Conservation (phyloP, 495 filamentous ascomycete species). For the Rostrohypoxylon terebratum region DNA sequence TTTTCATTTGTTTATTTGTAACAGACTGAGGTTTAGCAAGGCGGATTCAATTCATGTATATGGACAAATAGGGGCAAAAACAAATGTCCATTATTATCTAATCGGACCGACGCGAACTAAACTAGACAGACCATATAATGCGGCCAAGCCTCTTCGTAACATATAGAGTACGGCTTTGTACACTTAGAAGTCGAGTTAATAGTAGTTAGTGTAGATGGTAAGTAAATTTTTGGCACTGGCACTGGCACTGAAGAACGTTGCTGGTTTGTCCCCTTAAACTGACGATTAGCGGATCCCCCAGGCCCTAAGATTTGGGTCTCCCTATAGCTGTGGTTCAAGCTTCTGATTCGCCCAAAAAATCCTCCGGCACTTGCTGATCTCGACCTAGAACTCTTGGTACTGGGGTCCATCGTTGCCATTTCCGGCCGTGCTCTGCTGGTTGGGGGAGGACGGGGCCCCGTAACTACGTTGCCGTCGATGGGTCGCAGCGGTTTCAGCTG, state of each 20-base stretch:
- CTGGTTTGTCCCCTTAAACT: conserved; percentile 10
- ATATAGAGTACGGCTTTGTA: conserved; percentile 7
- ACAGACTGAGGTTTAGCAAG: conserved; percentile 1
- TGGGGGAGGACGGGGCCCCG: conserved; percentile 28
- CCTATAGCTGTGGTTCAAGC: conserved; percentile 12
- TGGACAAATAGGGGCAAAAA: conserved; percentile 20
- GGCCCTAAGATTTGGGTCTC: conserved; percentile 23
- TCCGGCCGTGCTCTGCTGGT: conserved; percentile 29
- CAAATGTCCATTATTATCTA: conserved; percentile 23
- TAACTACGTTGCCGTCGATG: conserved; percentile 17
- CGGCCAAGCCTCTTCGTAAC: conserved; percentile 11
- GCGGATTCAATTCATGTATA: conserved; percentile 23
- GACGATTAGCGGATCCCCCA: conserved; percentile 30
- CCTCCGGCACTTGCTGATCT: conserved; percentile 39
- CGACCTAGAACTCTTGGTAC: conserved; percentile 30
- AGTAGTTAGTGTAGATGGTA: conserved; percentile 1
- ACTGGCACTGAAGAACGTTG: conserved; percentile 3
- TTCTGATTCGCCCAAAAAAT: conserved; percentile 39
- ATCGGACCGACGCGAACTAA: conserved; percentile 37
- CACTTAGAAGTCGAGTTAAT: not conserved
- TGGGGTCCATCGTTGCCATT: conserved; percentile 38
- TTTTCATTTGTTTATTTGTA: conserved; percentile 9
- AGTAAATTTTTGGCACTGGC: conserved; percentile 4
- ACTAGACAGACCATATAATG: conserved; percentile 18
- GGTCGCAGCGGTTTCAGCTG: conserved; percentile 8